Evolutionary conservation across 225 moss, liverwort and hornwort species (phyloP).

Genomic region (Bryoerythrophyllum caledonicum): DNA sequence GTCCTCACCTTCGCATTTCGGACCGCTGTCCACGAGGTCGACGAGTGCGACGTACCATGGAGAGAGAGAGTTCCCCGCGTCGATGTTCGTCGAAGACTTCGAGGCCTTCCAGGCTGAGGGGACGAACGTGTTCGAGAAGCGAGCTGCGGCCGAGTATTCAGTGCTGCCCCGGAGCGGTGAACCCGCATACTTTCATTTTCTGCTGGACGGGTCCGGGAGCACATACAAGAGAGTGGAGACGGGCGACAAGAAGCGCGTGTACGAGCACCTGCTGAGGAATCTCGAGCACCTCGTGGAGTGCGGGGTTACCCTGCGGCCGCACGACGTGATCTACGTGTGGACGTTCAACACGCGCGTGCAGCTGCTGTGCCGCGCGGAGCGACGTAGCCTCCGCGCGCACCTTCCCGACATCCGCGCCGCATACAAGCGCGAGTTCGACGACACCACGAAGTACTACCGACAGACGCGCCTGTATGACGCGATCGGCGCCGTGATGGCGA

Average conservation of each 20-base stretch:
- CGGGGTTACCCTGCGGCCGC: neutral
- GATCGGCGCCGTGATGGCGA: neutral
- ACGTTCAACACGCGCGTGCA: neutral
- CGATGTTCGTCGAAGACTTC: neutral
- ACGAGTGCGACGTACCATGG: neutral
- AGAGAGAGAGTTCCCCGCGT: neutral
- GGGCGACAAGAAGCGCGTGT: neutral
- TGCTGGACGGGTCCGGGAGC: neutral
- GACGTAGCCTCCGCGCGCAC: neutral
- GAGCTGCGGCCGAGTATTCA: neutral
- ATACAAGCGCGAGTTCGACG: neutral
- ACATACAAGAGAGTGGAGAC: neutral
- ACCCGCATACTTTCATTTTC: neutral
- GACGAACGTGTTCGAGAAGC: neutral
- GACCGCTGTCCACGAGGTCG: neutral
- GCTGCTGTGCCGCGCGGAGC: neutral
- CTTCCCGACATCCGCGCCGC: neutral
- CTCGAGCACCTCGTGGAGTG: neutral
- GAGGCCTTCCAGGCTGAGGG: neutral
- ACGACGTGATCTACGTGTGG: conserved; percentile 4
- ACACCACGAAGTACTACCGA: neutral
- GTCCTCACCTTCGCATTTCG: neutral
- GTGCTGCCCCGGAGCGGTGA: neutral
- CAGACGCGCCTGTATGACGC: neutral
- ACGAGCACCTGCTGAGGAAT: neutral